Base-by-base conservation (phyloP, 225 moss, liverwort and hornwort genomes). In the Lunularia cruciata region DNA sequence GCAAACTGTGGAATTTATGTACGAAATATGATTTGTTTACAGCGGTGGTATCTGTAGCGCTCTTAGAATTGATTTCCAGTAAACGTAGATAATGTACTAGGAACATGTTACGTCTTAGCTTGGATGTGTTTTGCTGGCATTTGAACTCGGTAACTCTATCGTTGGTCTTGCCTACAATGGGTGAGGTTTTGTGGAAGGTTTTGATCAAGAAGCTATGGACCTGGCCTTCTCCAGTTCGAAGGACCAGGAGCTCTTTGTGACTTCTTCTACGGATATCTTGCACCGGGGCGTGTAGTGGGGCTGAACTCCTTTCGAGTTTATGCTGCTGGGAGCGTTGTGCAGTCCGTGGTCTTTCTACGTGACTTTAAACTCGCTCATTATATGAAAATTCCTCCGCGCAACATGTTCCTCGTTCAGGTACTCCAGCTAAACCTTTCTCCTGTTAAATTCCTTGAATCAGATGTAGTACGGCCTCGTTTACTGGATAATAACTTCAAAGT, bases 361-460 rank as follows among this genome's bases (percentile, higher is more conserved):
- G 86, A 84, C 66, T 86, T 88, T 66, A 90, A 90, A 63, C 77
- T 90, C 54, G 87, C 82, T 47, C 88, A 87, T 37, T 88, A 88
- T 47, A 90, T 90, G 90, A 88, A 90, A 71, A 84, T 88, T 58
- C 81, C 90, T 36, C 87, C 87, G 0, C 77, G 86, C 45, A 78
- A 72, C 71, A 80, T 88, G 86, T 84, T 90, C 66, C 68, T 86
- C 40, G 71, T 88, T 67, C 90, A 86, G 86, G 88, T 87, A 28
- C 38, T 10, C 18, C 10, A 60, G 22, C 36, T 22, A 25, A 39
- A 25, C 60, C 23, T n/a, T n/a, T n/a, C n/a, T n/a, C n/a, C n/a
- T n/a, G n/a, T n/a, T n/a, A n/a, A n/a, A n/a, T n/a, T n/a, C n/a
- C n/a, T n/a, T n/a, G n/a, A n/a, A n/a, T n/a, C n/a, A n/a, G n/a